A percentile compares a stretch with the other conserved stretches of the same genome.
These are phyloP conservation scores for Myriosclerotinia scirpicola DNA, from an alignment of 2,329 filamentous ascomycete genomes.

Conservation along the genomic window DNA sequence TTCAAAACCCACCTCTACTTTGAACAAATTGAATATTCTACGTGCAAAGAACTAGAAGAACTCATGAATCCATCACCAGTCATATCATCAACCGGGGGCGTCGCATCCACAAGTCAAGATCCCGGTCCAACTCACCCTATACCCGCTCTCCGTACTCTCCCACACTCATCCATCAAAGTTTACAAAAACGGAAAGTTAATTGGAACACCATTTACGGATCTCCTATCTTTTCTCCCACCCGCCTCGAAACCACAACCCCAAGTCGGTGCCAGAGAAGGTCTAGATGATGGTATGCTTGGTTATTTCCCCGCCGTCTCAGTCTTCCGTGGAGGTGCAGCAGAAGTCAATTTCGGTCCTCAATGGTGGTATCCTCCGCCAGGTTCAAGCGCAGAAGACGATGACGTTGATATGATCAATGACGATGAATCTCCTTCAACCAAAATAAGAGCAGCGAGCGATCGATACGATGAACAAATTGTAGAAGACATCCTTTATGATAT, in stretches of 20 bases:
- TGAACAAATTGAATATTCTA: conserved; percentile 86
- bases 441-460: conserved; percentile 63
- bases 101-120: conserved; percentile 46
- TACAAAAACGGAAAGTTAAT: conserved; percentile 90
- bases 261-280: conserved; percentile 76
- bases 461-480: conserved; percentile 89
- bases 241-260: conserved; percentile 73
- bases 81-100: conserved; percentile 43
- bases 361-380: conserved; percentile 84
- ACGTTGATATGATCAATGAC: conserved; percentile 51
- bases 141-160: conserved; percentile 79
- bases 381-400: conserved; percentile 46
- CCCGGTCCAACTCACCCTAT: conserved; percentile 72
- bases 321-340: conserved; percentile 85
- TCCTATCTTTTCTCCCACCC: conserved; percentile 88
- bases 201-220: conserved; percentile 83
- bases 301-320: conserved; percentile 94
- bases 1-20: conserved; percentile 95
- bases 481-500: conserved; percentile 94
- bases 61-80: conserved; percentile 67
- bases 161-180: conserved; percentile 80
- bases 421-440: conserved; percentile 34
- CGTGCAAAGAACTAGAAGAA: conserved; percentile 85
- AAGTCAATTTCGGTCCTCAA: conserved; percentile 90
- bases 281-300: conserved; percentile 92